A percentile compares a stretch with the other conserved stretches of the same genome.
These are phyloP conservation scores for Sporobolomyces pararoseus DNA, from an alignment of 768 basidiomycete genomes.

Conservation along the genomic window DNA sequence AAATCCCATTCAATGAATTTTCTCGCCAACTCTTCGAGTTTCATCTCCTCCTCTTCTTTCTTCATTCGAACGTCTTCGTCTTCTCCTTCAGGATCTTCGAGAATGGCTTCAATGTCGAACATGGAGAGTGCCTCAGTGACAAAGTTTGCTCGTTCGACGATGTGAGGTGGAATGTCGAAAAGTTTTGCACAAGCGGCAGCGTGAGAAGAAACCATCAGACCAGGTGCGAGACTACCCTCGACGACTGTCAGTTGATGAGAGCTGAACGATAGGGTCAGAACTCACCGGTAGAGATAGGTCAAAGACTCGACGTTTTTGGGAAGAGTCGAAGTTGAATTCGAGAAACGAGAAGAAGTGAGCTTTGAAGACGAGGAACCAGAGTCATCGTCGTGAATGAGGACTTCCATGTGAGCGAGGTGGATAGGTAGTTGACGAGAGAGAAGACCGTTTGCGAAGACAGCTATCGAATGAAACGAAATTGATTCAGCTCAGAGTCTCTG, in stretches of 20 bases:
- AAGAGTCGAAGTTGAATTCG: neutral
- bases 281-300: slow-evolving; percentile 68
- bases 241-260: neutral
- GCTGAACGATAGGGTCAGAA: neutral
- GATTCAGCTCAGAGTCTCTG: neutral
- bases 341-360: too few species aligned
- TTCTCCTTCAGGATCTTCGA: slow-evolving; percentile 58
- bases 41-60: slow-evolving; percentile 53
- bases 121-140: slow-evolving; percentile 65
- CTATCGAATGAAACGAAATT: slow-evolving; percentile 45
- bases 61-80: neutral
- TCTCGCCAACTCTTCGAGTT: slow-evolving; percentile 56
- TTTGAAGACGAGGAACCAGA: neutral
- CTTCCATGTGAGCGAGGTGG: slow-evolving; percentile 82
- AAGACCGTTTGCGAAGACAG: slow-evolving; percentile 70
- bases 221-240: slow-evolving; percentile 61
- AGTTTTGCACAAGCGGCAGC: slow-evolving; percentile 80
- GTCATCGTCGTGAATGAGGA: slow-evolving; percentile 52
- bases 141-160: slow-evolving; percentile 68
- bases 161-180: slow-evolving; percentile 70
- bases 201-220: slow-evolving; percentile 71
- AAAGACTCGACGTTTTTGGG: slow-evolving; percentile 58
- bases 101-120: slow-evolving; percentile 64
- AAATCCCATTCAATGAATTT: slow-evolving; percentile 74
- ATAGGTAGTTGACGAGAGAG: slow-evolving; percentile 60